Conservation (phyloP, 2,329 filamentous ascomycete genomes). For the Aspergillus niger region DNA sequence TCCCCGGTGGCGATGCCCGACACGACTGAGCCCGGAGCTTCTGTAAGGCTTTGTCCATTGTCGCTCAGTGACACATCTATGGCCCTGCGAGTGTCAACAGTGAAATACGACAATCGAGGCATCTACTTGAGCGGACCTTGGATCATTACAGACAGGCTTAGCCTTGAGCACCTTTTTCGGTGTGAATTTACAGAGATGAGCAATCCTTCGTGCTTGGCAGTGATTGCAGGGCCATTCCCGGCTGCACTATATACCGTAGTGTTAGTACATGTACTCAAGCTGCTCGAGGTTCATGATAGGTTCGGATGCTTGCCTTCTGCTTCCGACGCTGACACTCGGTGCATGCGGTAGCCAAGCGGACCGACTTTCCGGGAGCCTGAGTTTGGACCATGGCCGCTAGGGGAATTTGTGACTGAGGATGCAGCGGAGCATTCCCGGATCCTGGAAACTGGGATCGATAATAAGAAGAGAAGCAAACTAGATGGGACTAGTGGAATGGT, state of each 20-base stretch:
- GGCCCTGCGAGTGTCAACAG: neutral
- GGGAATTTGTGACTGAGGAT: too few relatives aligned
- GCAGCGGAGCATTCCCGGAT: too few relatives aligned
- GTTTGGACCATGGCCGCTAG: neutral
- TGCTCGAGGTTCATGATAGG: too few relatives aligned
- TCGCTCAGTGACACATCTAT: neutral
- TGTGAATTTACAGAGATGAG: slow-evolving; percentile 52
- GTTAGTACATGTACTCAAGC: neutral
- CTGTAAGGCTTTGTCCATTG: neutral
- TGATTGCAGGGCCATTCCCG: slow-evolving; percentile 56
- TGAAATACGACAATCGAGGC: neutral
- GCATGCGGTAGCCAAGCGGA: slow-evolving; percentile 38
- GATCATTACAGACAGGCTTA: slow-evolving; percentile 3
- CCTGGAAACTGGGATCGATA: too few relatives aligned
- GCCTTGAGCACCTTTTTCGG: slow-evolving; percentile 32
- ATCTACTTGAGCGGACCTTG: slow-evolving; percentile 15
- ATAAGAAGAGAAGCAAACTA: too few relatives aligned
- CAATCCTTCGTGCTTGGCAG: slow-evolving; percentile 50
- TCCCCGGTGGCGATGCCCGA: slow-evolving; percentile 5
- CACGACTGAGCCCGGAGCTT: neutral
- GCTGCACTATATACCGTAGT: slow-evolving; percentile 43
- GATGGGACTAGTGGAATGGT: too few relatives aligned
- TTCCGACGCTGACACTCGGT: slow-evolving; percentile 55
- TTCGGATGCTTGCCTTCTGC: slow-evolving; percentile 46
- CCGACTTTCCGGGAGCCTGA: slow-evolving; percentile 12